phyloP scores from a whole-genome alignment of 345 rosid species.

The Murraya paniculata region DNA sequence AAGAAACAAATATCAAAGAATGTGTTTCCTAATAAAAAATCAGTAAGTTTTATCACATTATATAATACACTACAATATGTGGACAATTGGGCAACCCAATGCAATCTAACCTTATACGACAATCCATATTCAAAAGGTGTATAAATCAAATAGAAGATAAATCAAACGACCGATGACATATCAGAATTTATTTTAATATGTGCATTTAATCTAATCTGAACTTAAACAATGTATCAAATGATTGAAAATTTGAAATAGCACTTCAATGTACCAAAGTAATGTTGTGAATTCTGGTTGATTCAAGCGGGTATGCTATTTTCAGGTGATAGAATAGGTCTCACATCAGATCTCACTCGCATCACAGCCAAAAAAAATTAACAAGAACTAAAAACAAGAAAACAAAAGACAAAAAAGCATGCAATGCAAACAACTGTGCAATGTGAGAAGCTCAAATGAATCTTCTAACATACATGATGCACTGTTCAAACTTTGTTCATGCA shows the following conservation, averaged over 20 bases:
- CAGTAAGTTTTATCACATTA: too few species aligned
- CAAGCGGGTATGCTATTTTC: too few species aligned
- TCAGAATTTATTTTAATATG: too few species aligned
- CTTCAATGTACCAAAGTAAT: background rate
- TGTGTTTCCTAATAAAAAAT: too few species aligned
- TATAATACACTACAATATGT: background rate
- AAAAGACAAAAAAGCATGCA: background rate
- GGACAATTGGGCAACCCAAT: background rate
- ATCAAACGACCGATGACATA: background rate
- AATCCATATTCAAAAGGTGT: background rate
- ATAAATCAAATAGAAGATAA: too few species aligned
- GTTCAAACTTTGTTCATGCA: background rate
- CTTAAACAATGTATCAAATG: too few species aligned
- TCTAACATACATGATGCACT: too few species aligned
- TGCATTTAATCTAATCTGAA: too few species aligned
- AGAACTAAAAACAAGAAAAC: background rate
- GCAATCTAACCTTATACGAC: background rate
- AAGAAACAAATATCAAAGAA: background rate
- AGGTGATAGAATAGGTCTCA: background rate
- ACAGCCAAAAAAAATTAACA: too few species aligned
- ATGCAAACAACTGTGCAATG: background rate
- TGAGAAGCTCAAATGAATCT: background rate
- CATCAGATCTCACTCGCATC: background rate
- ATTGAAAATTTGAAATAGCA: background rate
- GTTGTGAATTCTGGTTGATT: background rate